A percentile compares a stretch with the other conserved stretches of the same genome.
Conservation (phyloP, 345 rosid genomes). For the Cardiospermum halicacabum region DNA sequence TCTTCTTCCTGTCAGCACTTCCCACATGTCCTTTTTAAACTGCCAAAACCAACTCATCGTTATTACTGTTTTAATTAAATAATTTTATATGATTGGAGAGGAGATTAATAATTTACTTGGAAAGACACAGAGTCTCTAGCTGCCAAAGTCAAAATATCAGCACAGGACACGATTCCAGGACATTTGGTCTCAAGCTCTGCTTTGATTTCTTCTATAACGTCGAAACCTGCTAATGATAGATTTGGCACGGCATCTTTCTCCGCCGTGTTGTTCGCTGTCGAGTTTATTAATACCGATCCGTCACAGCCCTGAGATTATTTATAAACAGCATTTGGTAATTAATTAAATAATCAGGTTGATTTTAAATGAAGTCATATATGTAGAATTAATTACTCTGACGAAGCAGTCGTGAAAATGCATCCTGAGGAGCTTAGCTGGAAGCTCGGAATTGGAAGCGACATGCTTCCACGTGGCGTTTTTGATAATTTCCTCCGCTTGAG, state of each 20-base stretch:
- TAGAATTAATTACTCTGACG: slow-evolving; percentile 37
- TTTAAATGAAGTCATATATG: too few relatives aligned
- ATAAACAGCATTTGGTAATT: too few relatives aligned
- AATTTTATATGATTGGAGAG: too few relatives aligned
- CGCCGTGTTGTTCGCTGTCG: slow-evolving; percentile 28
- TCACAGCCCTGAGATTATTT: slow-evolving; percentile 56
- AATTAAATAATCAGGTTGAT: too few relatives aligned
- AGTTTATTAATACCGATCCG: slow-evolving; percentile 48
- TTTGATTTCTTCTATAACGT: slow-evolving; percentile 51
- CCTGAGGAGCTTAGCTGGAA: slow-evolving; percentile 54
- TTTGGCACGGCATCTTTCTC: slow-evolving; percentile 59
- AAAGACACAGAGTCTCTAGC: slow-evolving; percentile 57
- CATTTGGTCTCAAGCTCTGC: slow-evolving; percentile 44
- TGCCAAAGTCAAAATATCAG: slow-evolving; percentile 51
- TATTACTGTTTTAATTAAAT: too few relatives aligned
- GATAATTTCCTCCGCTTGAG: slow-evolving; percentile 33
- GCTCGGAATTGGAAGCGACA: slow-evolving; percentile 21
- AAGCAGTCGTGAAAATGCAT: slow-evolving; percentile 69
- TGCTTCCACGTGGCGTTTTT: slow-evolving; percentile 28
- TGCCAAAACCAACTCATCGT: too few relatives aligned
- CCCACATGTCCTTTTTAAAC: slow-evolving; percentile 47
- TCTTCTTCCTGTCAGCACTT: slow-evolving; percentile 73
- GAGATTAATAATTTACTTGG: too few relatives aligned
- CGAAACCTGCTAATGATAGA: slow-evolving; percentile 42
- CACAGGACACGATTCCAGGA: slow-evolving; percentile 64